These are phyloP conservation scores for Russula vinacea DNA, from an alignment of 768 basidiomycete genomes.

Conservation along the genomic window DNA sequence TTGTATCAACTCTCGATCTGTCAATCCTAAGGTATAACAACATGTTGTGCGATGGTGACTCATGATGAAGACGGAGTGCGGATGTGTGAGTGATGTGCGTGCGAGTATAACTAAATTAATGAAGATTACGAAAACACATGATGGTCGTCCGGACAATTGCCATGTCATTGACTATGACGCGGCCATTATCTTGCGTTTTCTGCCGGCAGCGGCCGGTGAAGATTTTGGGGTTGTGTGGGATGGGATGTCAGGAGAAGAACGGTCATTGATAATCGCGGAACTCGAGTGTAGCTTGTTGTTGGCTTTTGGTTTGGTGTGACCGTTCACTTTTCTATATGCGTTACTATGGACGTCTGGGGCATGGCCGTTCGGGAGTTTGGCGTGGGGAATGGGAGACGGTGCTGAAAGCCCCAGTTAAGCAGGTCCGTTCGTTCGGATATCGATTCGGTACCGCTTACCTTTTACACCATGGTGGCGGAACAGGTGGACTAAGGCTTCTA, in stretches of 20 bases:
- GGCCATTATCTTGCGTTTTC: constrained; percentile 55
- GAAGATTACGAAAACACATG: constrained; percentile 25
- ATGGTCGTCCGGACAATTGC: not conserved
- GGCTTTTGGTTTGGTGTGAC: constrained; percentile 8
- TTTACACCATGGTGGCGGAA: constrained; percentile 54
- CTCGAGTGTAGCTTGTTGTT: constrained; percentile 13
- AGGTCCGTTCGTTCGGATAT: not conserved
- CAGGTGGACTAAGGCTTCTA: constrained; percentile 56
- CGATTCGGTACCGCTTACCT: constrained; percentile 35
- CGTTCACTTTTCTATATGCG: constrained; percentile 18
- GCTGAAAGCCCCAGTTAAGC: constrained; percentile 9
- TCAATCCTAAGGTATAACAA: constrained; percentile 31
- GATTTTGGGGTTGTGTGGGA: constrained; percentile 13
- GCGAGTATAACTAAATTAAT: constrained; percentile 29
- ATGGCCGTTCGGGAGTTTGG: constrained; percentile 5
- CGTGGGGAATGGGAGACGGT: constrained; percentile 11
- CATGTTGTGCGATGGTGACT: constrained; percentile 13
- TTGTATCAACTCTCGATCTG: constrained; percentile 26
- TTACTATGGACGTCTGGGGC: constrained; percentile 13
- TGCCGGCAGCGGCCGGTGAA: constrained; percentile 41
- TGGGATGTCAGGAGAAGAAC: constrained; percentile 15
- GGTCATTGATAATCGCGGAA: not conserved
- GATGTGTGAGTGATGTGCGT: constrained; percentile 16
- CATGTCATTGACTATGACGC: constrained; percentile 23
- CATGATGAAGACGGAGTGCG: constrained; percentile 10